Conservation (phyloP, 2,329 filamentous ascomycete genomes). For the Mycosphaerella sp. region DNA sequence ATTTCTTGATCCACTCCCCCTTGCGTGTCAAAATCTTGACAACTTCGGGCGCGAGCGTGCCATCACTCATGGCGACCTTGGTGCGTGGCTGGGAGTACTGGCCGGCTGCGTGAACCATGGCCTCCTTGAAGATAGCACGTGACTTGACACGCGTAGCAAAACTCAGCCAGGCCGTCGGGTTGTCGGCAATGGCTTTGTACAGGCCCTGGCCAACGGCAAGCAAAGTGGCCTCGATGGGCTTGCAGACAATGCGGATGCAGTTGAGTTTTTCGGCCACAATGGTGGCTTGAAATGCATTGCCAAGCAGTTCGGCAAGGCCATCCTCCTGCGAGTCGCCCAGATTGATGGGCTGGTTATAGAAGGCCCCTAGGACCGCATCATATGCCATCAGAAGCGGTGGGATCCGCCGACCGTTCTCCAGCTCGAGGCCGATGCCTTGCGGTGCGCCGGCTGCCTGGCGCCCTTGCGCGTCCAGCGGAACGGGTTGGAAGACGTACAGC, state of each 20-base stretch:
- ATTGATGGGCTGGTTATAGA: constrained; percentile 41
- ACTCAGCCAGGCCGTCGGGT: constrained; percentile 42
- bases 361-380: constrained; percentile 41
- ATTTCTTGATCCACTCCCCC: constrained; percentile 26
- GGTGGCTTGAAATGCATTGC: constrained; percentile 38
- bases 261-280: constrained; percentile 44
- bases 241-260: constrained; percentile 38
- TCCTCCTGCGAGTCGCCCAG: constrained; percentile 36
- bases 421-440: constrained; percentile 15
- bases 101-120: constrained; percentile 41
- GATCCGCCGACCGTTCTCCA: constrained; percentile 21
- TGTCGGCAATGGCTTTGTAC: constrained; percentile 39
- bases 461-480: constrained; percentile 20
- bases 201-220: constrained; percentile 43
- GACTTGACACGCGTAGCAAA: constrained; percentile 43
- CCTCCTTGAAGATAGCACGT: constrained; percentile 42
- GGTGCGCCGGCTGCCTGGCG: constrained; percentile 6
- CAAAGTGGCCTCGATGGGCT: constrained; percentile 44
- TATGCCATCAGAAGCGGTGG: constrained; percentile 32
- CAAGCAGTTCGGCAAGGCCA: constrained; percentile 36
- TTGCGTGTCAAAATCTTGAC: constrained; percentile 30
- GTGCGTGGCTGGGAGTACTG: constrained; percentile 33
- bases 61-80: constrained; percentile 21
- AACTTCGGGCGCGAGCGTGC: constrained; percentile 21
- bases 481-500: constrained; percentile 12